Conservation (phyloP, 768 basidiomycete genomes). For the Tylopilus subfusipes region DNA sequence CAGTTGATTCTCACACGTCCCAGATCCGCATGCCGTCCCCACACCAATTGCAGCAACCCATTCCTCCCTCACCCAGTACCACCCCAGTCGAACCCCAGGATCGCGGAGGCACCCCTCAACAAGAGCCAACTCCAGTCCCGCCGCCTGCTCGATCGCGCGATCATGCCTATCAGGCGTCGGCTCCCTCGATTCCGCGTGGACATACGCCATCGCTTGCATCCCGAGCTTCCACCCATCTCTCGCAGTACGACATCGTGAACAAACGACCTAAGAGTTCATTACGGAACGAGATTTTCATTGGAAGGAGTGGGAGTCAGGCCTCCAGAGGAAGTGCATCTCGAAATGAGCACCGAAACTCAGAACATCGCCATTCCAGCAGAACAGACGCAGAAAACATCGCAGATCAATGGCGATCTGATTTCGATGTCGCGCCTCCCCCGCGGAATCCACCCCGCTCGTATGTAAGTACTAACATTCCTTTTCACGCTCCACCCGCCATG, state of each 20-base stretch:
- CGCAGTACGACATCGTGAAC: slow-evolving; percentile 31
- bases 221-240: slow-evolving; percentile 29
- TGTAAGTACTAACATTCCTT: slow-evolving; percentile 19
- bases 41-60: slow-evolving; percentile 12
- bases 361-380: slow-evolving; percentile 14
- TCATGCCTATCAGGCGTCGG: slow-evolving; percentile 25
- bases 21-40: slow-evolving; percentile 24
- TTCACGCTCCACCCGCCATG: not conserved
- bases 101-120: not conserved
- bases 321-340: slow-evolving; percentile 17
- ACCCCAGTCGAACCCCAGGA: slow-evolving; percentile 15
- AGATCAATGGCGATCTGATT: slow-evolving; percentile 33
- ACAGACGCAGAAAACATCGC: slow-evolving; percentile 27
- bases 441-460: slow-evolving; percentile 17
- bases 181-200: slow-evolving; percentile 7
- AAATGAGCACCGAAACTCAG: slow-evolving; percentile 15
- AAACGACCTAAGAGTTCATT: slow-evolving; percentile 25
- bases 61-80: slow-evolving; percentile 15
- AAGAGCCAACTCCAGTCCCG: slow-evolving; percentile 15
- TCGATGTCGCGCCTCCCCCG: slow-evolving; percentile 18
- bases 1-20: slow-evolving; percentile 24
- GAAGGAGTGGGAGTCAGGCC: slow-evolving; percentile 25
- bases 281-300: slow-evolving; percentile 23
- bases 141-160: slow-evolving; percentile 29
- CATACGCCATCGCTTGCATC: slow-evolving; percentile 25